Conservation (phyloP, 2,329 filamentous ascomycete species). For the Arthrobotrys entomopaga region DNA sequence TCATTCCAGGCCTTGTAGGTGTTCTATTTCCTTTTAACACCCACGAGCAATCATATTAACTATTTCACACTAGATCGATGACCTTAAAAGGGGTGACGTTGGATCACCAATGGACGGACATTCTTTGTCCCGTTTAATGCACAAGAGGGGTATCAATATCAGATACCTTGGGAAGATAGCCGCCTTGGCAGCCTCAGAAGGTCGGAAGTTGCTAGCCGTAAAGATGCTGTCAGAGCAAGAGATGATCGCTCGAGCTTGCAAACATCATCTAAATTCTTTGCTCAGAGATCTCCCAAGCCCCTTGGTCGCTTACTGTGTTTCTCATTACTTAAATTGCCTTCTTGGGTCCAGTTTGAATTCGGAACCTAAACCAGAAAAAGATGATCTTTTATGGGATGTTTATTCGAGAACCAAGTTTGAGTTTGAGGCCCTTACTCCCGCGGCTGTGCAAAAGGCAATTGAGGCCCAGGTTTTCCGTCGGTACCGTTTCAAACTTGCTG, state of each 20-base stretch:
- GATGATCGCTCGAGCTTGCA: conserved; percentile 95
- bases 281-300: conserved; percentile 81
- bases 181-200: conserved; percentile 72
- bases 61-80: conserved; percentile 68
- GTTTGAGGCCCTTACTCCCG: conserved; percentile 82
- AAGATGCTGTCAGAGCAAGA: conserved; percentile 83
- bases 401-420: conserved; percentile 84
- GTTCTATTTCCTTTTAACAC: neutral
- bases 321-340: conserved; percentile 93
- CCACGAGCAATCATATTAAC: neutral
- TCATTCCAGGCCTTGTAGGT: conserved; percentile 78
- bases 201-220: conserved; percentile 79
- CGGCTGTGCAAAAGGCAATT: conserved; percentile 75
- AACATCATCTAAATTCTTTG: conserved; percentile 84
- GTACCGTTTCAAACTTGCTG: conserved; percentile 78
- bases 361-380: conserved; percentile 80
- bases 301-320: conserved; percentile 79
- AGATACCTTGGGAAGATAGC: conserved; percentile 92
- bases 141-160: conserved; percentile 97
- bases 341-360: conserved; percentile 79
- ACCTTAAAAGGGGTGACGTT: conserved; percentile 89
- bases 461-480: conserved; percentile 76
- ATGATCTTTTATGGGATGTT: conserved; percentile 76
- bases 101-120: conserved; percentile 99
- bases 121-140: conserved; percentile 85